Base-by-base conservation (phyloP, 78 protist genomes). In the Thecamonas trahens region DNA sequence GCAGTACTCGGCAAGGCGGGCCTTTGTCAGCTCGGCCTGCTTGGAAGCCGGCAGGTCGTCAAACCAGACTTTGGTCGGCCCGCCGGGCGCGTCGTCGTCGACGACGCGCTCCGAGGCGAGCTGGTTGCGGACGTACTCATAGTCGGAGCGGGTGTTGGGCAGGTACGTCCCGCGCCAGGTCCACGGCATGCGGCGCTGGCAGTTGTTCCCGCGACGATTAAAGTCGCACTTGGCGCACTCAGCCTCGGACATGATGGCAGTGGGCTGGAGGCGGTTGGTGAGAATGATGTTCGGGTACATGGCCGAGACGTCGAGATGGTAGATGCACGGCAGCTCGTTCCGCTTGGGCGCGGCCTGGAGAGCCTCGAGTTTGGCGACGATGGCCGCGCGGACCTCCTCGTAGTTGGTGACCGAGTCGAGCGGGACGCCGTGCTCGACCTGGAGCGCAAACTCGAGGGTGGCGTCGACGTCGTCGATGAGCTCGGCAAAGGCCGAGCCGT, bases 241-340 rank as follows among this genome's bases (percentile, higher is more conserved):
- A 26, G 75, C 74, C 11, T 88, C 90, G 28, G 53, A 44, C 0
- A 95, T 95, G 1, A 98, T 68, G 0, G 99, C 82, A 7, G 87
- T 24, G 0, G 99, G 99, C 72, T 96, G 99, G 13, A 98, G 90
- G 17, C 99, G 82, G 65, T 98, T 98, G 18, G 99, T 98, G 44
- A 98, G 72, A 61, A 98, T 98, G 82, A 98, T 98, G 86, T 98
- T 98, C 34, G 99, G 99, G 80, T 98, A 98, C 99, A 98, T 98
- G 7, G 99, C 99, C 11, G 82, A 84, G 0, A 98, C 99, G 70
- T 98, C 99, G 42, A 98, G 54, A 69, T 98, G 99, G 57, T 90
- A 93, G 61, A 98, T 96, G 37, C 83, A 34, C 31, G 99, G 99
- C 0, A 28, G 15, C 53, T 90, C 94, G 3, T 5, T 2, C 6